These are phyloP conservation scores for Trichoderma virens DNA, from an alignment of 495 filamentous ascomycete species.

Conservation along the genomic window DNA sequence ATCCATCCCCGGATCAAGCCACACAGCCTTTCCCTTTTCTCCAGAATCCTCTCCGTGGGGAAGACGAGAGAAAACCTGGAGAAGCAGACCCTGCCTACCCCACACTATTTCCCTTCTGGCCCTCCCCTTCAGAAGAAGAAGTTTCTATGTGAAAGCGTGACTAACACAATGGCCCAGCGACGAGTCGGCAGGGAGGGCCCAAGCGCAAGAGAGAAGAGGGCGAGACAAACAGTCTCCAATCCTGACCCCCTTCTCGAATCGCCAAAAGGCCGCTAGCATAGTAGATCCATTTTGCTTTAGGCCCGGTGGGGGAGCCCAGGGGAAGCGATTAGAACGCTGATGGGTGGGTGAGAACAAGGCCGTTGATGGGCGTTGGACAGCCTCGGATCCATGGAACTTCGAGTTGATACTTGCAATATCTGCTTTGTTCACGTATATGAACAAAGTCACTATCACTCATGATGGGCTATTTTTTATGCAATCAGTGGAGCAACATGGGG, in stretches of 20 bases:
- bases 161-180: background rate
- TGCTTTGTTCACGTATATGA: background rate
- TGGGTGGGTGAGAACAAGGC: too few species aligned
- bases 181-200: background rate
- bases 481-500: background rate
- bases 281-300: background rate
- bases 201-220: too few species aligned
- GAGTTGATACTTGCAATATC: background rate
- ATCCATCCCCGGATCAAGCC: background rate
- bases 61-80: background rate
- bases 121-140: background rate
- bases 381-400: background rate
- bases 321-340: too few species aligned
- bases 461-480: background rate
- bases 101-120: background rate
- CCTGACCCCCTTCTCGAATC: background rate
- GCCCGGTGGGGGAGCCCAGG: background rate
- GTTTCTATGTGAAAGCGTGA: background rate
- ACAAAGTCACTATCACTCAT: background rate
- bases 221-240: background rate
- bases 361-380: too few species aligned
- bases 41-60: constrained; percentile 7
- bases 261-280: background rate
- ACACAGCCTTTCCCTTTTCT: background rate
- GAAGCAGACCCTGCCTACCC: background rate